A percentile compares a stretch with the other conserved stretches of the same genome.
Evolutionary conservation across 306 rosid species (phyloP).

Genomic region (Fragaria nilgerrensis): DNA sequence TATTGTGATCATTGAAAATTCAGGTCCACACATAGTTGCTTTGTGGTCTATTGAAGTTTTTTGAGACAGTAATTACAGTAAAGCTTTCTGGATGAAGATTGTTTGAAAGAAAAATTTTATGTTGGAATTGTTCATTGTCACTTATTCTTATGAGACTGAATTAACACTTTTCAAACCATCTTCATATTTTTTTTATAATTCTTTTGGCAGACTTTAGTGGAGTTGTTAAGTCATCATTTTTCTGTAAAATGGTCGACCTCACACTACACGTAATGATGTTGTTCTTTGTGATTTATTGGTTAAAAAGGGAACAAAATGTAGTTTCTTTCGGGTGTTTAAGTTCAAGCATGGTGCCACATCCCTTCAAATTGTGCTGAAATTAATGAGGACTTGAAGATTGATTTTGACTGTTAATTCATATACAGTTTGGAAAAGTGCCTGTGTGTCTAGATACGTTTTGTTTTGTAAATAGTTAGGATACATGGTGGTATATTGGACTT

Average conservation of each 20-base stretch:
- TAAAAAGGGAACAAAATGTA: not conserved
- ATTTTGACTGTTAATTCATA: not conserved
- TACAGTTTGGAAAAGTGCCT: no score
- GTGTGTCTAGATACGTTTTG: no score
- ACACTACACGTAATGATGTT: not conserved
- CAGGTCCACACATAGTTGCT: not conserved
- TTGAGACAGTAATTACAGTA: not conserved
- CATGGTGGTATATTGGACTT: no score
- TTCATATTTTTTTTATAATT: not conserved
- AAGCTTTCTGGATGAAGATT: not conserved
- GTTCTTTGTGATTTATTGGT: conserved; percentile 4
- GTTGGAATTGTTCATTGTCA: not conserved
- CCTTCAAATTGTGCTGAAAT: not conserved
- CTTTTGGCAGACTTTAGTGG: not conserved
- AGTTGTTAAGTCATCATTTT: not conserved
- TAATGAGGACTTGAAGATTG: not conserved
- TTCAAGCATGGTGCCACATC: not conserved
- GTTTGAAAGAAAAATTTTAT: not conserved
- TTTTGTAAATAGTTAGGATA: not conserved
- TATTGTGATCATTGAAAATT: not conserved
- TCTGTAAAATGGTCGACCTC: not conserved
- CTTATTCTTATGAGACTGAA: not conserved
- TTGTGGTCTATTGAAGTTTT: not conserved
- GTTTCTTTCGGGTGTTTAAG: not conserved
- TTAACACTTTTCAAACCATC: not conserved